Evolutionary conservation across 2,329 filamentous ascomycete genomes (phyloP).

Genomic region (Nannizzia gypsea): DNA sequence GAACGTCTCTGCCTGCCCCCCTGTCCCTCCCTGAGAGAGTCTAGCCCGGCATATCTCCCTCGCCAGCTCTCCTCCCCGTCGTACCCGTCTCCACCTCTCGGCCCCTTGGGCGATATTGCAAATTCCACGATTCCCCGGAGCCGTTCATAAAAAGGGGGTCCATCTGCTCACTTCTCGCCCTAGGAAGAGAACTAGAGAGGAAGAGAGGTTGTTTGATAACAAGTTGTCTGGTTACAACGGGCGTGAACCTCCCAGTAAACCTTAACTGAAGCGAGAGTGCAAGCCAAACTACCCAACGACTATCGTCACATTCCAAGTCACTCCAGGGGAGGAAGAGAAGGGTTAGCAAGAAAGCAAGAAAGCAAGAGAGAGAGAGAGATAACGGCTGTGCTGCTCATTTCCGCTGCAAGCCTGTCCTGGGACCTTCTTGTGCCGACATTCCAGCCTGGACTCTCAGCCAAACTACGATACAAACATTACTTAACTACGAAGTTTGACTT

Average conservation of each 20-base stretch:
- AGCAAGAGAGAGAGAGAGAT: too few species aligned
- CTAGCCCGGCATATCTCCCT: not conserved
- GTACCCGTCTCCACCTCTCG: constrained; percentile 4
- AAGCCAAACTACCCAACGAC: not conserved
- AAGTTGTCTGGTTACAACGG: not conserved
- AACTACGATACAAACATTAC: too few species aligned
- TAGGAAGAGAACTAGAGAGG: not conserved
- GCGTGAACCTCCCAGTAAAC: not conserved
- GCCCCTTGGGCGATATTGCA: not conserved
- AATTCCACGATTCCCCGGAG: not conserved
- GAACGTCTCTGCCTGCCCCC: not conserved
- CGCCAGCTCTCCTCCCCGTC: not conserved
- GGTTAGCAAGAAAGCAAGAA: too few species aligned
- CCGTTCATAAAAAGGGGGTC: not conserved
- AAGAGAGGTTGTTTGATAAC: not conserved
- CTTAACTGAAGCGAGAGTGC: not conserved
- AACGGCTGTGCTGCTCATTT: too few species aligned
- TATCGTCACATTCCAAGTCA: not conserved
- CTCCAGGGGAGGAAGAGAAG: not conserved
- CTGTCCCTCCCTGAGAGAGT: not conserved
- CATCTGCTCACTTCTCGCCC: not conserved
- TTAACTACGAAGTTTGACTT: too few species aligned
- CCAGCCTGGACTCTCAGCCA: too few species aligned
- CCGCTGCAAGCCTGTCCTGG: too few species aligned
- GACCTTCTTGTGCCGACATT: too few species aligned